Percentiles rank a stretch among this genome's conserved stretches.
These are phyloP conservation scores for Solanum clarkiae DNA, from an alignment of 257 asterid species.

Conservation along the genomic window DNA sequence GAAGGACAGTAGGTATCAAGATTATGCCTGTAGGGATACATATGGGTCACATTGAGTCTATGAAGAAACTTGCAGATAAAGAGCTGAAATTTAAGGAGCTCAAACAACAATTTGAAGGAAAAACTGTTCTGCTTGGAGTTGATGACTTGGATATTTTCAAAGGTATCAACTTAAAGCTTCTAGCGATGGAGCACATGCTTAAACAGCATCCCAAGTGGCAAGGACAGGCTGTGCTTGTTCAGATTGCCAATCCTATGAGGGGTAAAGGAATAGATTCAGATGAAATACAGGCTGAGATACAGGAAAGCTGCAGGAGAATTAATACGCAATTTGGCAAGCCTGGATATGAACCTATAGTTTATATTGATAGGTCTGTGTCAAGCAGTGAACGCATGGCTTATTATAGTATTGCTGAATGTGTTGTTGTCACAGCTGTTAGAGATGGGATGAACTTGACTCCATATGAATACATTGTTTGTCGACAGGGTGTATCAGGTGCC, in stretches of 20 bases:
- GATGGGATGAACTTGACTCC: constrained; percentile 96
- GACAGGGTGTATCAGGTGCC: constrained; percentile 54
- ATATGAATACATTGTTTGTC: constrained; percentile 73
- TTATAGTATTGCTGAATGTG: constrained; percentile 84
- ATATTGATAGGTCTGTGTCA: constrained; percentile 44
- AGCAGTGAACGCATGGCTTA: constrained; percentile 79
- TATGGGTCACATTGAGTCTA: constrained; percentile 81
- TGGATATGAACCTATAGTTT: constrained; percentile 65
- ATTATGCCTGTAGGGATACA: constrained; percentile 95
- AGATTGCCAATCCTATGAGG: constrained; percentile 72
- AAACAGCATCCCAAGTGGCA: constrained; percentile 72
- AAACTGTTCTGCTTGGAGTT: constrained; percentile 69
- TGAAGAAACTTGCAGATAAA: constrained; percentile 52
- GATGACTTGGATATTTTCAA: constrained; percentile 92
- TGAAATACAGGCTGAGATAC: constrained; percentile 59
- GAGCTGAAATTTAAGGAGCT: constrained; percentile 60
- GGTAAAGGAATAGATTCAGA: constrained; percentile 70
- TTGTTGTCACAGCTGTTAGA: constrained; percentile 82
- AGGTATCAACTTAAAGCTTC: constrained; percentile 76
- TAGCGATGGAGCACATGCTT: constrained; percentile 82
- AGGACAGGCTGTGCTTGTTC: constrained; percentile 80
- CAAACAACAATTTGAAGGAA: constrained; percentile 61
- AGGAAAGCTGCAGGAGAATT: constrained; percentile 55
- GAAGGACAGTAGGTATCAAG: constrained; percentile 86
- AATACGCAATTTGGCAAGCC: constrained; percentile 58